Evolutionary conservation across 306 rosid genomes (phyloP), one percentile per base, ranked within the genome.

Genomic region (Sicyos baderoa): DNA sequence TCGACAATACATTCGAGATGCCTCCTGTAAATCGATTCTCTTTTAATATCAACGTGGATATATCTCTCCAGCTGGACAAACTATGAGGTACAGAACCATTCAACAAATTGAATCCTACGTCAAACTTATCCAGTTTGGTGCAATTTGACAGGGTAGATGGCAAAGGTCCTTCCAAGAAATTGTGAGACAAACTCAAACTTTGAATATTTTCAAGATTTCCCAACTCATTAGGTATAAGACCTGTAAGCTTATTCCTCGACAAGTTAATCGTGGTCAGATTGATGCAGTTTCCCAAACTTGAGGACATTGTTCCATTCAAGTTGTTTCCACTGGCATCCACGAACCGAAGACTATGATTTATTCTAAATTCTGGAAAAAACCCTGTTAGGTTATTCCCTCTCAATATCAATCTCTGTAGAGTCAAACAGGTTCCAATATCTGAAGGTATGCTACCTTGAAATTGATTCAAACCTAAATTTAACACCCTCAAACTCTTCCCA

Each of bases 61-160:
- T 54, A 69, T 1, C 68, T 2, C 64, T 79, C 96, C 95, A 89
- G 51, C 81, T 92, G 72, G 65, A 68, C 66, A 87, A 72, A 68
- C 85, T 82, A 18, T 53, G 77, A 16, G 95, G 89, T 51, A 92
- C 68, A 4, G 88, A 80, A 71, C 95, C 93, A 62, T 83, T 92
- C 70, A 92, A 61, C 71, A 75, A 74, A 80, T 87, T 92, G 76
- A 84, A 89, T 44, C 95, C 93, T 50, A 76, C 95, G 68, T 86
- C 86, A 72, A 89, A 83, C 7, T 5, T 12, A 29, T 56, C 75
- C 81, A 92, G 35, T 64, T 75, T 84, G 53, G 77, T 55, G 73
- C 93, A 89, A 9, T 76, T 76, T 53, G 91, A 86, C 27, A 92
- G 79, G 63, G 79, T 80, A 74, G 86, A 47, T 6, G 96, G 87